Evolutionary conservation across 2,329 filamentous ascomycete genomes (phyloP).

Genomic region (Knoxdaviesia capensis): DNA sequence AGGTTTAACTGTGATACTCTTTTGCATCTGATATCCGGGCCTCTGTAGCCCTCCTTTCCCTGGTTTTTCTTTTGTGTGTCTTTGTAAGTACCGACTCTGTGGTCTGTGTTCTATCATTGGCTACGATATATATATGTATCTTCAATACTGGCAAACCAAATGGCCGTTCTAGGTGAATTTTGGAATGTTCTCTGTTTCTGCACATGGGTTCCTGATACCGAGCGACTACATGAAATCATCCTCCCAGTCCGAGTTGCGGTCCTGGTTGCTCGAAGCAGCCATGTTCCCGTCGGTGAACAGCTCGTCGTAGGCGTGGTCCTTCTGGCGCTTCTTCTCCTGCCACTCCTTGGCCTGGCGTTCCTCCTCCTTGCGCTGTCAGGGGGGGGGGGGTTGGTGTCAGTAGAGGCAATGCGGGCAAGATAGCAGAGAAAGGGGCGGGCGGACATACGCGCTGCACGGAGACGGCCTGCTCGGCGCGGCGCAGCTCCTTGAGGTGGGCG

Average conservation of each 20-base stretch:
- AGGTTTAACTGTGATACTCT: no score
- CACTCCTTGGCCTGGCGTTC: conserved; percentile 54
- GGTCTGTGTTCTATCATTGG: background rate
- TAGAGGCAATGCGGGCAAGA: background rate
- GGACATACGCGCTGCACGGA: conserved; percentile 37
- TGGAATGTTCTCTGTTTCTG: background rate
- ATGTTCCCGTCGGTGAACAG: conserved; percentile 70
- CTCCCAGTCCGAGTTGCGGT: conserved; percentile 55
- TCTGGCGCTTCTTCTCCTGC: conserved; percentile 79
- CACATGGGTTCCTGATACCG: background rate
- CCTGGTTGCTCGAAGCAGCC: conserved; percentile 63
- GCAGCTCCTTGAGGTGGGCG: conserved; percentile 48
- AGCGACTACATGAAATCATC: conserved; percentile 73
- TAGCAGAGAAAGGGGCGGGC: background rate
- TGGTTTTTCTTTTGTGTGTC: background rate
- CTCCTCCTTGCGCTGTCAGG: conserved; percentile 53
- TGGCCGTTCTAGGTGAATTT: background rate
- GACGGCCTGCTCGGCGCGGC: conserved; percentile 48
- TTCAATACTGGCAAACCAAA: background rate
- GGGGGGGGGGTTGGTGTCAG: background rate
- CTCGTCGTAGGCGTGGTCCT: conserved; percentile 95
- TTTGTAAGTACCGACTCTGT: background rate
- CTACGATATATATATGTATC: background rate
- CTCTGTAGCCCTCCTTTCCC: background rate
- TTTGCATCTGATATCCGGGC: no score